Evolutionary conservation across 805 yeast species (phyloP), one percentile per base, ranked within the genome.

Genomic region (Candida insectalens): DNA sequence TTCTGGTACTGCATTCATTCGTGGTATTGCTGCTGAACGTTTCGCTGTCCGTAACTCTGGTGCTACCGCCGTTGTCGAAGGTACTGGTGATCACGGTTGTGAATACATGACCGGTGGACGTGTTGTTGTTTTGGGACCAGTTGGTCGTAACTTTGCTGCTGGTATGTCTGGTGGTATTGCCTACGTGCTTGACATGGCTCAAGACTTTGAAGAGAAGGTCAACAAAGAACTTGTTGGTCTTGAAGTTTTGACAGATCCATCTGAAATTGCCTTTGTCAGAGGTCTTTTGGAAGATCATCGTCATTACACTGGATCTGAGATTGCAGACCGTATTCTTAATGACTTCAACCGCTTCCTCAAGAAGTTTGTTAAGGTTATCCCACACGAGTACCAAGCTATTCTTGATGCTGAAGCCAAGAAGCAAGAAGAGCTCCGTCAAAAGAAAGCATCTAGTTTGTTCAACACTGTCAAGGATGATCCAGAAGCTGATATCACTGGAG

Each of bases 111-210:
- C 97, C 47, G 97, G 98, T 59, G 98, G 98, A 57, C 77, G 97
- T 50, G 95, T 92, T 41, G 85, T 89, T 53, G 87, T 89, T 31
- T 71, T 89, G 46, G 95, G 96, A 30, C 63, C 77, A 39, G 83
- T 95, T 49, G 96, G 95, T 38, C 76, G 96, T 43, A 80, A 87
- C 67, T 83, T 83, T 57, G 96, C 83, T 41, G 95, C 98, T 36
- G 98, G 98, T 68, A 92, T 92, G 82, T 88, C 96, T 49, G 98
- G 98, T 63, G 98, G 98, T 75, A 89, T 92, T 59, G 94, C 96
- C 12, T 89, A 89, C 54, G 96, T 94, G 39, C 69, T 89, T 49
- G 95, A 88, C 50, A 83, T 89, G 67, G 96, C 92, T 33, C 95
- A 88, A 55, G 96, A 87, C 55, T 88, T 89, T 51, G 67, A 67